Conservation (phyloP, 495 filamentous ascomycete species). For the Chaetomium tenue region DNA sequence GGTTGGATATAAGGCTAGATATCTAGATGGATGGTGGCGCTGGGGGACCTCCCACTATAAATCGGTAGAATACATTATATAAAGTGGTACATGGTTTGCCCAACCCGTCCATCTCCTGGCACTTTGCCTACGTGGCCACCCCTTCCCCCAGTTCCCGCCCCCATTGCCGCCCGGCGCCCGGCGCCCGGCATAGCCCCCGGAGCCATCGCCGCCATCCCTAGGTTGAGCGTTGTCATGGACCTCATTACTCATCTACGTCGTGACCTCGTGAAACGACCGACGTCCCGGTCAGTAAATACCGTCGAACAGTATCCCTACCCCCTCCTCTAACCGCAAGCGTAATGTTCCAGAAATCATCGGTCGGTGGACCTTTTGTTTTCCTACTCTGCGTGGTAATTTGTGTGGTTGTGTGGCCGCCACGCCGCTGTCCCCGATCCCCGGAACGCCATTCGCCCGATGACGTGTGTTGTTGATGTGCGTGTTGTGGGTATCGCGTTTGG, state of each 20-base stretch:
- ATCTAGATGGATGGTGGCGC: neutral
- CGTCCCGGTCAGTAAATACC: neutral
- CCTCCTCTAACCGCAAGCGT: neutral
- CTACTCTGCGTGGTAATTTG: neutral
- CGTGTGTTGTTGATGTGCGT: neutral
- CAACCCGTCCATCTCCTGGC: too few species aligned
- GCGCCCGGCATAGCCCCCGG: too few species aligned
- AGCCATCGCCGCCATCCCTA: too few species aligned
- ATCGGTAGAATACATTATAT: neutral
- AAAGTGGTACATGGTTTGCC: neutral
- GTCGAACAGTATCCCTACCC: neutral
- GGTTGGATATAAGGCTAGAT: neutral
- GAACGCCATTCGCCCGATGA: neutral
- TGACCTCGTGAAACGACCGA: neutral
- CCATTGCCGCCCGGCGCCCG: too few species aligned
- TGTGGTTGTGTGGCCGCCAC: neutral
- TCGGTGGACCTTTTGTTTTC: neutral
- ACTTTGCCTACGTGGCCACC: neutral
- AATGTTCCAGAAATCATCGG: neutral
- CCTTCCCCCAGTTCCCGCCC: neutral
- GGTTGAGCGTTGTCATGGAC: neutral
- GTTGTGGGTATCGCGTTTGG: neutral
- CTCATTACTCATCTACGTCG: conserved; percentile 8
- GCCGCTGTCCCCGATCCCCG: neutral
- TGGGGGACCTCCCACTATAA: neutral